phyloP scores from a whole-genome alignment of 2,329 filamentous ascomycete genomes.

The Trichoderma pleuroti region DNA sequence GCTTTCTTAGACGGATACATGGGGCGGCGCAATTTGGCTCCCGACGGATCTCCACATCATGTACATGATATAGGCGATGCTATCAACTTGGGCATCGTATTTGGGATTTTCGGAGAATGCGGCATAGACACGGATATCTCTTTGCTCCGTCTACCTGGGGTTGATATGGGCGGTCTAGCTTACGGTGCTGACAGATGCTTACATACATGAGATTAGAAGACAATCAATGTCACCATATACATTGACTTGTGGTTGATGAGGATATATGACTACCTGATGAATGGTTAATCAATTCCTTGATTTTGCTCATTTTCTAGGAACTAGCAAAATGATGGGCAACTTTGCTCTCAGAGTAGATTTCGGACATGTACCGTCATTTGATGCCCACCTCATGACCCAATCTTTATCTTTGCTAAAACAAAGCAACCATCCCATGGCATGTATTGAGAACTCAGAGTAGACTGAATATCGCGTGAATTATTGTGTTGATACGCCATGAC shows the following conservation, averaged over 20 bases:
- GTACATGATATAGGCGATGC: background rate
- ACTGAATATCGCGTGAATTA: background rate
- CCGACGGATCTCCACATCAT: background rate
- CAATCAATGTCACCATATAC: background rate
- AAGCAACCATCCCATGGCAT: background rate
- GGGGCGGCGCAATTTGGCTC: background rate
- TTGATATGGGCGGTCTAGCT: background rate
- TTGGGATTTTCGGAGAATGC: background rate
- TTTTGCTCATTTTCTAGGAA: no score
- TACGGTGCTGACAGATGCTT: background rate
- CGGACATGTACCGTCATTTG: background rate
- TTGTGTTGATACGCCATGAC: background rate
- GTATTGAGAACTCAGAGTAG: background rate
- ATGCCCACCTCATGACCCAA: background rate
- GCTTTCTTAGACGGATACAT: background rate
- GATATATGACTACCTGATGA: background rate
- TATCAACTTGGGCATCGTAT: background rate
- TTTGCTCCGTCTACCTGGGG: background rate
- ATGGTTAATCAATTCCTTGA: background rate
- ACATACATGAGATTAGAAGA: background rate
- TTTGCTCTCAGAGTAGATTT: no score
- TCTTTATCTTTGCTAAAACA: background rate
- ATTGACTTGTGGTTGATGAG: background rate
- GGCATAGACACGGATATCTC: background rate
- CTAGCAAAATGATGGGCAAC: no score